Base-by-base conservation (phyloP, 106 monocot species). In the Posidonia australis region DNA sequence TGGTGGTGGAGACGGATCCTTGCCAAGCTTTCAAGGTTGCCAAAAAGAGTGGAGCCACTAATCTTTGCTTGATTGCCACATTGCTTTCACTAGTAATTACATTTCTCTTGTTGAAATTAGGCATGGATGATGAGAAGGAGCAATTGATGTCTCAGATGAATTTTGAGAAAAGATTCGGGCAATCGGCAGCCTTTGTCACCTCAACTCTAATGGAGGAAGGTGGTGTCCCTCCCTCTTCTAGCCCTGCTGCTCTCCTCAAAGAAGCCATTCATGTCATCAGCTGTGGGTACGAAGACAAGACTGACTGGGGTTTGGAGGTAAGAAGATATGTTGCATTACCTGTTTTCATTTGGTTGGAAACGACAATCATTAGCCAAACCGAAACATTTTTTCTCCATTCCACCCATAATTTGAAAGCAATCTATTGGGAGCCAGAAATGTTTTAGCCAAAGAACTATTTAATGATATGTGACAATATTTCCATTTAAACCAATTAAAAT, bases 251-350 rank as follows among this genome's bases (percentile, higher is more conserved):
- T 10, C 78, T 96, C 20, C 89, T 96, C 58, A 86, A 86, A 71
- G 94, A 96, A 72, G 94, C 94, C 67, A 90, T 96, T 60, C 90
- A 96, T 63, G 94, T 96, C 73, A 90, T 96, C 71, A 96, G 94
- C 70, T 96, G 94, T 22, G 94, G 86, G 29, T 96, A 96, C 17
- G 94, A 96, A 58, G 94, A 96, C 67, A 90, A 90, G 71, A 96
- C 82, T 17, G 94, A 96, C 14, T 96, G 94, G 94, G 94, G 94
- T 45, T 32, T 53, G 24, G 94, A 96, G 90, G 93, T 93, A 82
- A 52, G n/a, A 58, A 17, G 5, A 17, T 49, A 49, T 14, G 21
- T 26, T 18, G 16, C 1, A n/a, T 31, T 19, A 24, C 47, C 10
- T 28, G 1, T 10, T 17, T 43, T 21, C 19, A 13, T 3, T 43